These are phyloP conservation scores for Castanea mollissima DNA, from an alignment of 306 rosid species.

Conservation along the genomic window DNA sequence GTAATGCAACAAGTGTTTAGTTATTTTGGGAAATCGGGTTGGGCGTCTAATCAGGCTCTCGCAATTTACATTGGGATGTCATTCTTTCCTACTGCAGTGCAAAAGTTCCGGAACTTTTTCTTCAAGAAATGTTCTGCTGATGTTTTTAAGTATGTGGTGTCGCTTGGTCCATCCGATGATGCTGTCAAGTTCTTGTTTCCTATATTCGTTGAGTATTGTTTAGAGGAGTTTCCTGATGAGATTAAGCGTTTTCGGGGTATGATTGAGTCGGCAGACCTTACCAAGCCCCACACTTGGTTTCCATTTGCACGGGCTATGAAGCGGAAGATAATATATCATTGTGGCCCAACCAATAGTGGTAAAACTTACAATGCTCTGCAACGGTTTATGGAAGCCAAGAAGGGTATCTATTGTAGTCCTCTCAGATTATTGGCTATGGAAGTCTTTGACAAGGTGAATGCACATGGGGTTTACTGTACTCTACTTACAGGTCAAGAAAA, in stretches of 20 bases:
- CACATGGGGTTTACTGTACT: no score
- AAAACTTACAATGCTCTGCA: no score
- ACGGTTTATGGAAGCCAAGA: no score
- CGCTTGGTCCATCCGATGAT: slow-evolving; percentile 62
- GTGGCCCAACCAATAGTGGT: slow-evolving; percentile 81
- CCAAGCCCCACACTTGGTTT: slow-evolving; percentile 87
- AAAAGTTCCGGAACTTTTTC: slow-evolving; percentile 53
- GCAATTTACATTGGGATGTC: slow-evolving; percentile 88
- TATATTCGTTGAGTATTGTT: slow-evolving; percentile 77
- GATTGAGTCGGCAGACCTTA: slow-evolving; percentile 77
- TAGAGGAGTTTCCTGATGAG: slow-evolving; percentile 34
- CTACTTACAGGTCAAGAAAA: no score
- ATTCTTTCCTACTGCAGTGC: slow-evolving; percentile 79
- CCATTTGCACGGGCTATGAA: slow-evolving; percentile 96
- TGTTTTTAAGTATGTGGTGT: slow-evolving; percentile 50
- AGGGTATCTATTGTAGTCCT: no score
- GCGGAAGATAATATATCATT: slow-evolving; percentile 83
- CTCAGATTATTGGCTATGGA: no score
- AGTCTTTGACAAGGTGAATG: no score
- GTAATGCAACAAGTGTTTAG: slow-evolving; percentile 34
- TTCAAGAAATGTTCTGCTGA: slow-evolving; percentile 48
- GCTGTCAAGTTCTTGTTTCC: slow-evolving; percentile 85
- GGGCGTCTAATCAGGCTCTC: slow-evolving; percentile 52
- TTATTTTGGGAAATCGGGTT: slow-evolving; percentile 42
- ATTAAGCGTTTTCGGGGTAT: neutral